These are phyloP conservation scores for Kazachstania taianensis DNA, from an alignment of 805 yeast genomes.

Conservation along the genomic window DNA sequence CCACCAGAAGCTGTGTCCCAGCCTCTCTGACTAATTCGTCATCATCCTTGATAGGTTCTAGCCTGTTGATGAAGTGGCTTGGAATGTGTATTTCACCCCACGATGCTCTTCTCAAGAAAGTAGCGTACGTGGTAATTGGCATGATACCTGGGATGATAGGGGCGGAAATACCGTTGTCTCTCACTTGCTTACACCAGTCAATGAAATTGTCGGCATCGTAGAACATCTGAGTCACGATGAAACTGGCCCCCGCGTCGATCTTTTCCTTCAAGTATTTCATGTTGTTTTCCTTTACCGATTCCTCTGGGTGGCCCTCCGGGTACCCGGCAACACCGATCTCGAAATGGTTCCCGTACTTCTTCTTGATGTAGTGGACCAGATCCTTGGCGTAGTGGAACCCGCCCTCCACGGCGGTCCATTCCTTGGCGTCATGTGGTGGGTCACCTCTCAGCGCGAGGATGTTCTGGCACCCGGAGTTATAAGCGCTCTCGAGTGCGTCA, in stretches of 20 bases:
- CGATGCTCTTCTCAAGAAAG: conserved; percentile 84
- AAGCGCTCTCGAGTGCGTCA: conserved; percentile 75
- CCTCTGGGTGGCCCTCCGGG: conserved; percentile 97
- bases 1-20: conserved; percentile 74
- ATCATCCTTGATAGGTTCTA: conserved; percentile 82
- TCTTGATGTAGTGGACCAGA: conserved; percentile 64
- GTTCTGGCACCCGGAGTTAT: conserved; percentile 87
- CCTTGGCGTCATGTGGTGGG: conserved; percentile 54
- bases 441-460: conserved; percentile 93
- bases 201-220: conserved; percentile 85
- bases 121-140: conserved; percentile 95
- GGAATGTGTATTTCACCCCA: conserved; percentile 90
- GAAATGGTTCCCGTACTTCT: conserved; percentile 76
- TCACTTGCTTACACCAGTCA: conserved; percentile 64
- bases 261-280: conserved; percentile 68
- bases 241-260: conserved; percentile 89
- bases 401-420: conserved; percentile 44
- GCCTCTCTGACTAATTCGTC: conserved; percentile 77
- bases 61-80: conserved; percentile 49
- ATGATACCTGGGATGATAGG: conserved; percentile 97
- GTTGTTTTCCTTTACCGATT: conserved; percentile 38
- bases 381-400: conserved; percentile 86
- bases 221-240: conserved; percentile 93
- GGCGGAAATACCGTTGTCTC: conserved; percentile 61
- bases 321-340: conserved; percentile 95